Base-by-base conservation (phyloP, 2,329 filamentous ascomycete genomes). In the Microcyclospora pomicola region DNA sequence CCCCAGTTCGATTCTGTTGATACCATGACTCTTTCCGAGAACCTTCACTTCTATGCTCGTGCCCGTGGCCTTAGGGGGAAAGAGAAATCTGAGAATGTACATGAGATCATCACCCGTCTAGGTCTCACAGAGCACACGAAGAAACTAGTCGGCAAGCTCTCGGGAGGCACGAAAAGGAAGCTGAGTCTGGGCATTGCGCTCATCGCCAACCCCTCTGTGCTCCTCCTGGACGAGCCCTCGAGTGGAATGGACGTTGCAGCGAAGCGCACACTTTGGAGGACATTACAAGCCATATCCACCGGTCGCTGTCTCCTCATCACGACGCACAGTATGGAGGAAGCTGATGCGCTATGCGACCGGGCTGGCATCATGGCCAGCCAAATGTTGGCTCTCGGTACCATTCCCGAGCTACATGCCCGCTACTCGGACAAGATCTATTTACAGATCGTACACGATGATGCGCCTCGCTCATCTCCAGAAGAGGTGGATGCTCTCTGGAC, bases 321-420 rank as follows among this genome's bases (percentile, higher is more conserved):
- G 0, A 94, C 86, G 0, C 86, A 94, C 58, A 82, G 75, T 35
- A 93, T 94, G 86, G 86, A 94, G 57, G 86, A 94, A 62, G 86
- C 85, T 0, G 83, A 91, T 50, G 84, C 84, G 1, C 68, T 94
- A 3, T 86, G 86, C 0, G 76, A 75, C 19, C 72, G 83, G 1
- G 84, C 81, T 0, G 86, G 83, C 9, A 93, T 94, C 46, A 74
- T 94, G 59, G 82, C 84, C 12, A 71, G 73, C 47, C 71, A 77
- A 28, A 88, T 94, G 82, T 67, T 93, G 15, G 86, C 84, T 0
- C 67, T 87, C 10, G 86, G 85, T 5, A 80, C 77, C 0, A 79
- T 79, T 0, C 73, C 82, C 16, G 64, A 75, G 39, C 66, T 94
- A 5, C 71, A 85, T 9, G 67, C 69, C 16, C 72, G 76, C 34